Evolutionary conservation across 2,329 filamentous ascomycete species (phyloP).

Genomic region (Penicillium sp.): DNA sequence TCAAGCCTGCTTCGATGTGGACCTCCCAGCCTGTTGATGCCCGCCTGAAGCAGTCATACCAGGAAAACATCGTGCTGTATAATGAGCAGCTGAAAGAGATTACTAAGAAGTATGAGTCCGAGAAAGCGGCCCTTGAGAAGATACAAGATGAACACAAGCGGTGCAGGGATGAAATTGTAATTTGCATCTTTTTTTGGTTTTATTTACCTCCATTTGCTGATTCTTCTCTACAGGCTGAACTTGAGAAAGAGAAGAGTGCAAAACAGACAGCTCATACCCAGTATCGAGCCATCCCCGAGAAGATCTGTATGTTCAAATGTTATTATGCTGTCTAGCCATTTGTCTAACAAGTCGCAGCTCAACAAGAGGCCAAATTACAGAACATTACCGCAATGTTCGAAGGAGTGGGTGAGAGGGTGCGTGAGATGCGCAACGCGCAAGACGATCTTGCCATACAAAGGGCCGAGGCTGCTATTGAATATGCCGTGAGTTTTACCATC

Average conservation of each 20-base stretch:
- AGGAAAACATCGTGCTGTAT: slow-evolving; percentile 47
- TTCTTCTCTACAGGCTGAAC: slow-evolving; percentile 22
- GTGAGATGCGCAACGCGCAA: slow-evolving; percentile 52
- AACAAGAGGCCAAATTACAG: slow-evolving; percentile 47
- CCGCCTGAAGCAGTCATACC: slow-evolving; percentile 56
- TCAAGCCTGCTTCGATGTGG: slow-evolving; percentile 66
- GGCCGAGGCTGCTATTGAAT: slow-evolving; percentile 54
- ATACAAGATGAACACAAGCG: slow-evolving; percentile 24
- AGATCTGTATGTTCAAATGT: slow-evolving; percentile 57
- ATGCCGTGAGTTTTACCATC: slow-evolving; percentile 45
- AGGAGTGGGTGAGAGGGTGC: slow-evolving; percentile 48
- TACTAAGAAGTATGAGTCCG: slow-evolving; percentile 27
- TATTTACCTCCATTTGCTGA: slow-evolving; percentile 12
- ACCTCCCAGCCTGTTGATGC: slow-evolving; percentile 70
- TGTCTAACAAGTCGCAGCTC: slow-evolving; percentile 36
- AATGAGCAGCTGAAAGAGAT: slow-evolving; percentile 42
- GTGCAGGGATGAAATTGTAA: slow-evolving; percentile 44
- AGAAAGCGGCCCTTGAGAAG: slow-evolving; percentile 27
- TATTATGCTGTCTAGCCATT: background rate
- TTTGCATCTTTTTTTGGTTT: slow-evolving; percentile 4
- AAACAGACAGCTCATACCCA: slow-evolving; percentile 64
- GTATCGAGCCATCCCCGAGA: slow-evolving; percentile 65
- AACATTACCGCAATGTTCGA: slow-evolving; percentile 40
- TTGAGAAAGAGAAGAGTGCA: slow-evolving; percentile 59
- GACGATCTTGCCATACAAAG: slow-evolving; percentile 57